Percentiles rank a stretch among this genome's conserved stretches.
phyloP scores from a whole-genome alignment of 805 yeast genomes.

The Grigorovia jiainica region DNA sequence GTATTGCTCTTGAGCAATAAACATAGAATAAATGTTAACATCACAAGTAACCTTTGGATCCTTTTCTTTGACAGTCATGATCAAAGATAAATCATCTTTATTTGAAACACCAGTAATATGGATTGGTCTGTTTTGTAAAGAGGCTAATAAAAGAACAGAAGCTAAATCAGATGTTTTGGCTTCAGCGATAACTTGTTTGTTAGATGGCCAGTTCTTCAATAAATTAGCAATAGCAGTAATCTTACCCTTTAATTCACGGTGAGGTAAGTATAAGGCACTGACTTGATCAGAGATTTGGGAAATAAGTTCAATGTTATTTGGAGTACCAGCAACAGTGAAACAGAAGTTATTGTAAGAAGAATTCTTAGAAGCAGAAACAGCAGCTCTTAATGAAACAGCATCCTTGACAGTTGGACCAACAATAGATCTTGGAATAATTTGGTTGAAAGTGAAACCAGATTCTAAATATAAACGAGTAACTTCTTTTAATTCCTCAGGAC shows the following conservation, averaged over 20 bases:
- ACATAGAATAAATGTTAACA: slow-evolving; percentile 70
- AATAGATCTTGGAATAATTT: slow-evolving; percentile 64
- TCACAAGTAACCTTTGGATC: slow-evolving; percentile 82
- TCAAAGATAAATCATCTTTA: slow-evolving; percentile 72
- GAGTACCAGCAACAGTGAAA: slow-evolving; percentile 75
- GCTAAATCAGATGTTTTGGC: slow-evolving; percentile 89
- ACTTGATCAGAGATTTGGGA: slow-evolving; percentile 55
- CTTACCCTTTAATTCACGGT: slow-evolving; percentile 59
- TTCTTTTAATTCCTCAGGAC: slow-evolving; percentile 50
- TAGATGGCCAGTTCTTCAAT: slow-evolving; percentile 73
- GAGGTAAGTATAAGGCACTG: slow-evolving; percentile 75
- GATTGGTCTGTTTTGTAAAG: slow-evolving; percentile 73
- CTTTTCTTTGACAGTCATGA: slow-evolving; percentile 77
- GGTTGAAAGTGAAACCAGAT: slow-evolving; percentile 82
- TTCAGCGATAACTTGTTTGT: slow-evolving; percentile 82
- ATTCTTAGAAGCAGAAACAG: slow-evolving; percentile 41
- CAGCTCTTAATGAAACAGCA: slow-evolving; percentile 53
- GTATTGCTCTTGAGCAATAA: slow-evolving; percentile 62
- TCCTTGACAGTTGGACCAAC: slow-evolving; percentile 56
- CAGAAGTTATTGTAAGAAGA: slow-evolving; percentile 75
- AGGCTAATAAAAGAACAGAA: slow-evolving; percentile 81
- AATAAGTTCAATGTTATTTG: slow-evolving; percentile 51
- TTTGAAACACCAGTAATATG: slow-evolving; percentile 83
- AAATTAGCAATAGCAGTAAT: slow-evolving; percentile 75
- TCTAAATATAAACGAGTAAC: slow-evolving; percentile 64